phyloP scores from a whole-genome alignment of 2,329 filamentous ascomycete genomes.

The Trichoderma koningii region DNA sequence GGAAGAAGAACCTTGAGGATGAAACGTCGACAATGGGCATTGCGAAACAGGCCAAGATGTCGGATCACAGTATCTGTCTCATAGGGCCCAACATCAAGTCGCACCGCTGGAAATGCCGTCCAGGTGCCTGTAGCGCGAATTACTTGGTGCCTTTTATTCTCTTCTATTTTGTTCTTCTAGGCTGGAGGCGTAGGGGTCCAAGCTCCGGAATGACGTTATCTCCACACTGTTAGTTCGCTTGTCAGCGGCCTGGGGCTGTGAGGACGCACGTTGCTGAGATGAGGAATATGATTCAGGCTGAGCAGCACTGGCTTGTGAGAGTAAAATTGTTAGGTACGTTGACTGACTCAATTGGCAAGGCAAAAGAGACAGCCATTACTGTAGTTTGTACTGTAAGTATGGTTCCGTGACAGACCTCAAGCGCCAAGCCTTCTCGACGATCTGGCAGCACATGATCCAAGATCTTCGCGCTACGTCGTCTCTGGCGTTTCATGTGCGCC shows the following conservation, averaged over 20 bases:
- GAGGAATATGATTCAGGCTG: not conserved
- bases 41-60: not conserved
- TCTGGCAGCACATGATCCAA: constrained; percentile 1
- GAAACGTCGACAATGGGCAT: not conserved
- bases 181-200: not conserved
- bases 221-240: not conserved
- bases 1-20: not conserved
- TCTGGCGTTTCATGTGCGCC: constrained; percentile 12
- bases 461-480: not conserved
- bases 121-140: not conserved
- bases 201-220: not conserved
- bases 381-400: no score
- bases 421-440: constrained; percentile 10
- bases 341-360: not conserved
- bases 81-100: no score
- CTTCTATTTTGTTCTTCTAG: no score
- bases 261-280: no score
- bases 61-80: not conserved
- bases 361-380: not conserved
- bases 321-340: no score
- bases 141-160: not conserved
- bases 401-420: not conserved
- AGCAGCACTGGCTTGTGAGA: no score
- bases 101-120: no score
- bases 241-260: not conserved